Conservation (phyloP, 2,329 filamentous ascomycete species). For the Phaeosphaeriaceae sp. region DNA sequence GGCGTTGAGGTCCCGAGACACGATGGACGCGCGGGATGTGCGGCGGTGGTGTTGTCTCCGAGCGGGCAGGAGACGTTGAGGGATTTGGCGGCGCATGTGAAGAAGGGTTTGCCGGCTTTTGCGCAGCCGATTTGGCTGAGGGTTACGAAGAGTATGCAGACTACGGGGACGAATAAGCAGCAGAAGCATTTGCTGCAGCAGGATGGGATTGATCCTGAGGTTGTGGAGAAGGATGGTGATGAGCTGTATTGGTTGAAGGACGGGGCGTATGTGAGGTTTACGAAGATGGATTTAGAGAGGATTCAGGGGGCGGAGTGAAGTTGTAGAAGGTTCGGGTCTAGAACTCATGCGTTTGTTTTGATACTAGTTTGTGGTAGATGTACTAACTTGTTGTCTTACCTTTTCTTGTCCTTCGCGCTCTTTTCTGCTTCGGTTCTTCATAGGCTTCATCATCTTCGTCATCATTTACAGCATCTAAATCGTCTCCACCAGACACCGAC, state of each 20-base stretch:
- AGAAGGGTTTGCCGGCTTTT: constrained; percentile 49
- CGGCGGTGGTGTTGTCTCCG: constrained; percentile 47
- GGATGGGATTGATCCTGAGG: constrained; percentile 51
- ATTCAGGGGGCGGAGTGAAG: constrained; percentile 38
- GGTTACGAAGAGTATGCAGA: constrained; percentile 47
- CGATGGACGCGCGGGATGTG: constrained; percentile 55
- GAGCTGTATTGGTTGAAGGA: constrained; percentile 51
- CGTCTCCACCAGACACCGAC: constrained; percentile 19
- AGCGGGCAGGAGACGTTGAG: constrained; percentile 16
- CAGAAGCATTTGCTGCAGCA: constrained; percentile 52
- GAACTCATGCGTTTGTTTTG: too few species aligned
- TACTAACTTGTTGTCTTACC: constrained; percentile 7
- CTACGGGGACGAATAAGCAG: constrained; percentile 56
- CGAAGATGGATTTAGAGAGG: constrained; percentile 27
- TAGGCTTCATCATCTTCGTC: constrained; percentile 33
- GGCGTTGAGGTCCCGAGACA: constrained; percentile 52
- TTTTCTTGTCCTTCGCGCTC: constrained; percentile 22
- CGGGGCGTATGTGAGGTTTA: constrained; percentile 38
- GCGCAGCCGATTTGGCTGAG: constrained; percentile 54
- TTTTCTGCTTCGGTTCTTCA: constrained; percentile 40
- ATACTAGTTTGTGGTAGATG: neutral
- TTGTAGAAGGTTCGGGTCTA: constrained; percentile 20
- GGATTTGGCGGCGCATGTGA: constrained; percentile 45
- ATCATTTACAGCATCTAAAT: constrained; percentile 15
- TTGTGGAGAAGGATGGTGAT: constrained; percentile 46